phyloP scores from a whole-genome alignment of 768 basidiomycete genomes.

The Pulveroboletus sp. region DNA sequence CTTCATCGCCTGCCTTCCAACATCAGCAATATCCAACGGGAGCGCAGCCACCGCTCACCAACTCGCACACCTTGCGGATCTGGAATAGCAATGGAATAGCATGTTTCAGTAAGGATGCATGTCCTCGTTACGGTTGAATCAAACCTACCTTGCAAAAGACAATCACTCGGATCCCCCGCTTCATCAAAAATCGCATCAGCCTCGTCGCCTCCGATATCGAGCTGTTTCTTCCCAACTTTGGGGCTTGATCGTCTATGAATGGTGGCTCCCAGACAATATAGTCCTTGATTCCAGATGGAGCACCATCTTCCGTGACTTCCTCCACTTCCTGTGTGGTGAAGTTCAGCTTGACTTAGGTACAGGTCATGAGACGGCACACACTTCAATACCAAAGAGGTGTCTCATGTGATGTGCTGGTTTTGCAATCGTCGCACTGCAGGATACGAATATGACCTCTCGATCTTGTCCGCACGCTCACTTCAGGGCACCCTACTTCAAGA shows the following conservation, averaged over 20 bases:
- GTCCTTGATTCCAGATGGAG: constrained; percentile 79
- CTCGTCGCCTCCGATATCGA: constrained; percentile 66
- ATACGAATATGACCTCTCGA: constrained; percentile 59
- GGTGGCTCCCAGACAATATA: constrained; percentile 78
- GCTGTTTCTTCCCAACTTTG: constrained; percentile 51
- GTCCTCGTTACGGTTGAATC: not conserved
- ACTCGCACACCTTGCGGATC: constrained; percentile 80
- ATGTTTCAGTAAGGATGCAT: not conserved
- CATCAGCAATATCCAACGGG: not conserved
- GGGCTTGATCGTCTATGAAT: constrained; percentile 51
- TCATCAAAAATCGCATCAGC: constrained; percentile 81
- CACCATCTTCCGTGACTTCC: constrained; percentile 75
- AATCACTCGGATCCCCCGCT: constrained; percentile 74
- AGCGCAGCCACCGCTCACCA: constrained; percentile 45
- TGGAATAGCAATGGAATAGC: constrained; percentile 34
- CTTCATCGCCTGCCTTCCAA: constrained; percentile 68
- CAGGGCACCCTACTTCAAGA: not conserved
- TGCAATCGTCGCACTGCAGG: constrained; percentile 85
- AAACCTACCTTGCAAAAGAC: constrained; percentile 78
- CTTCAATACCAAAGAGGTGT: constrained; percentile 65
- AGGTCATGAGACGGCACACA: constrained; percentile 10
- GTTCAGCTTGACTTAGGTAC: not conserved
- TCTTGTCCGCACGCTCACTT: constrained; percentile 35
- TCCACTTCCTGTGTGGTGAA: constrained; percentile 45
- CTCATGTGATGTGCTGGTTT: constrained; percentile 77